Evolutionary conservation across 164 flowering plant species (phyloP).

Genomic region (Warburgia ugandensis): DNA sequence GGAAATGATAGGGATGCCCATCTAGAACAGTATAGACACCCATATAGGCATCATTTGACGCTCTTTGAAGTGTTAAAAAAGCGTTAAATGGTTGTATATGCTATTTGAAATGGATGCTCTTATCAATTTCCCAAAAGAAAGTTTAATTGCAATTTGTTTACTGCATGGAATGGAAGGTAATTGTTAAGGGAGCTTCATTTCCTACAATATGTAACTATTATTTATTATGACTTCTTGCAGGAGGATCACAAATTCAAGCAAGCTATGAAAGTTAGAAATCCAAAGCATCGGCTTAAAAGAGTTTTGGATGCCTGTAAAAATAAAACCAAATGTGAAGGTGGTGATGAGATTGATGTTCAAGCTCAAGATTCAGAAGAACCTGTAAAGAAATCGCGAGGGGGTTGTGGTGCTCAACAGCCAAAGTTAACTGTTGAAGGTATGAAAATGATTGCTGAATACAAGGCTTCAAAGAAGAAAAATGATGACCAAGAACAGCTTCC

Average conservation of each 20-base stretch:
- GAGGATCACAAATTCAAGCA: conserved; percentile 91
- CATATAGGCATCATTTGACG: no score
- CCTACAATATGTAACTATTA: no score
- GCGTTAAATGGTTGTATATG: no score
- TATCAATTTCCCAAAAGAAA: no score
- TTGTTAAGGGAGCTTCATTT: no score
- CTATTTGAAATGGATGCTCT: no score
- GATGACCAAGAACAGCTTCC: conserved; percentile 95
- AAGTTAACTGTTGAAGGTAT: conserved; percentile 89
- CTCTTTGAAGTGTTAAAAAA: no score
- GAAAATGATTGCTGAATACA: conserved; percentile 98
- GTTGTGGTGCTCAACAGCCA: conserved; percentile 99
- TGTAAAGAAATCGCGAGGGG: conserved; percentile 76
- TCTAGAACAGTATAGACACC: no score
- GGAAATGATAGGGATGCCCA: no score
- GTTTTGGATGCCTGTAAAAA: conserved; percentile 88
- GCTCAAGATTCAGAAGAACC: conserved; percentile 72
- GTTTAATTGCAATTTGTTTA: no score
- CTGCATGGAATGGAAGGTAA: no score
- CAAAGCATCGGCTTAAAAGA: conserved; percentile 70
- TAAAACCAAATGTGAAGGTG: conserved; percentile 90
- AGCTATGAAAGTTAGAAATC: conserved; percentile 75
- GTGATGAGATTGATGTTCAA: conserved; percentile 74
- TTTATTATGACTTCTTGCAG: conserved; percentile 26
- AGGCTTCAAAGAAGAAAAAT: conserved; percentile 71